These are phyloP conservation scores for Sporothrix sp. DNA, from an alignment of 2,329 filamentous ascomycete genomes.

Conservation along the genomic window DNA sequence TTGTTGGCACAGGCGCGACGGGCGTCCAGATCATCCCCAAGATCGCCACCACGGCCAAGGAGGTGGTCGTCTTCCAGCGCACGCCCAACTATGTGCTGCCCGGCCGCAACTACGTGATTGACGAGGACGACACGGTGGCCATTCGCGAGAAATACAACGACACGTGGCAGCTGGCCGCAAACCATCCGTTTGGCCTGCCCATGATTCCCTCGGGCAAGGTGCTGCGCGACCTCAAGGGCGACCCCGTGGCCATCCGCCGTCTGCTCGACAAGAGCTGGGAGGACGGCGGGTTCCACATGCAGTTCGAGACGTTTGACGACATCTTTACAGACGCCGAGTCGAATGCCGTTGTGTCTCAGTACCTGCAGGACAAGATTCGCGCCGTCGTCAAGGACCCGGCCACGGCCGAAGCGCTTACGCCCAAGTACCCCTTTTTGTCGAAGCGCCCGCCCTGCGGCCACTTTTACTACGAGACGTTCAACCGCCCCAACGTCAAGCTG, in stretches of 20 bases:
- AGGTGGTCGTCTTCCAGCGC: constrained; percentile 71
- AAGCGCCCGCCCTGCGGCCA: constrained; percentile 38
- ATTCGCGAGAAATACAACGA: constrained; percentile 3
- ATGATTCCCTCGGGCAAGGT: constrained; percentile 7
- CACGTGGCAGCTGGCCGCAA: not conserved
- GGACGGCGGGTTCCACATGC: constrained; percentile 10
- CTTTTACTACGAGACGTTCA: constrained; percentile 39
- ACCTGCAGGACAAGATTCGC: constrained; percentile 28
- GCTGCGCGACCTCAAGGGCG: not conserved
- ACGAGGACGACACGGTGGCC: not conserved
- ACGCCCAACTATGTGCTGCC: constrained; percentile 60
- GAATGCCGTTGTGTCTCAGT: constrained; percentile 23
- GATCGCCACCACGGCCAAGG: constrained; percentile 52
- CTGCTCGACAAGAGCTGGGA: constrained; percentile 11
- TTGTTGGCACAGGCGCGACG: constrained; percentile 71
- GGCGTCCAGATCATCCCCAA: constrained; percentile 66
- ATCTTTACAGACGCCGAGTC: constrained; percentile 22
- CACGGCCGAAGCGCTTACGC: constrained; percentile 27
- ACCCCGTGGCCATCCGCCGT: constrained; percentile 1
- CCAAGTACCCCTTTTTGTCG: constrained; percentile 35
- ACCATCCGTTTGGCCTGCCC: constrained; percentile 1
- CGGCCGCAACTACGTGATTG: constrained; percentile 11
- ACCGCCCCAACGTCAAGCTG: constrained; percentile 35
- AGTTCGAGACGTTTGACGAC: constrained; percentile 18
- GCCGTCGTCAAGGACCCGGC: constrained; percentile 26